phyloP scores from a whole-genome alignment of 2,329 filamentous ascomycete species.

The Arachnopeziza araneosa region DNA sequence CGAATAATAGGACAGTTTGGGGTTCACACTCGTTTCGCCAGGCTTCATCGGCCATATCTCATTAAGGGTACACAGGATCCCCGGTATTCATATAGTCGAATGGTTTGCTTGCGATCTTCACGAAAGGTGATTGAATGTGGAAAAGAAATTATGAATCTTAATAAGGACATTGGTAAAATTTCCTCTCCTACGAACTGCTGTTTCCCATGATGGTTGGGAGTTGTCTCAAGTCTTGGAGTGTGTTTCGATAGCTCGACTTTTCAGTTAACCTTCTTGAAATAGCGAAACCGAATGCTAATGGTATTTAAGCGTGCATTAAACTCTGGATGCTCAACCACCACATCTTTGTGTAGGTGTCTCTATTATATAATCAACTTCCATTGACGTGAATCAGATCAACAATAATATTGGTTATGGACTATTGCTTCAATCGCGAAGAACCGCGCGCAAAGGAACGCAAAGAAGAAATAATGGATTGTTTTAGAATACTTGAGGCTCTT shows the following conservation, averaged over 20 bases:
- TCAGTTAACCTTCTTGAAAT: too few species aligned
- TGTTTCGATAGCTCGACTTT: too few species aligned
- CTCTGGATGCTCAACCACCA: conserved; percentile 30
- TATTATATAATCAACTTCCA: too few species aligned
- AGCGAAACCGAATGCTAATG: too few species aligned
- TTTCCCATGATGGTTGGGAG: too few species aligned
- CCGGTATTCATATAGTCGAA: conserved; percentile 30
- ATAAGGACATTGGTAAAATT: conserved; percentile 15
- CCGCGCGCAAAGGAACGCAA: conserved; percentile 26
- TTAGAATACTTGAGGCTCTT: conserved; percentile 29
- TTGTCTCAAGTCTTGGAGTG: too few species aligned
- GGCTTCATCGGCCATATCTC: conserved; percentile 35
- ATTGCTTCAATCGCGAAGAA: conserved; percentile 30
- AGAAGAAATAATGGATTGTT: conserved; percentile 30
- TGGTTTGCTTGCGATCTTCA: conserved; percentile 32
- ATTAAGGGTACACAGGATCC: conserved; percentile 27
- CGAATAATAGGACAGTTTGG: conserved; percentile 24
- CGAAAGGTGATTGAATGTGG: conserved; percentile 29
- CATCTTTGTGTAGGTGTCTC: conserved; percentile 28
- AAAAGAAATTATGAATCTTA: conserved; percentile 18
- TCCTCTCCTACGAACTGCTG: too few species aligned
- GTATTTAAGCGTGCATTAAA: conserved; percentile 6
- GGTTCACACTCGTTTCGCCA: conserved; percentile 32
- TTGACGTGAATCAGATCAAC: conserved; percentile 18
- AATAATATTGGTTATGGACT: conserved; percentile 35